Evolutionary conservation across 2,329 filamentous ascomycete species (phyloP).

Genomic region (Xylariales sp.): DNA sequence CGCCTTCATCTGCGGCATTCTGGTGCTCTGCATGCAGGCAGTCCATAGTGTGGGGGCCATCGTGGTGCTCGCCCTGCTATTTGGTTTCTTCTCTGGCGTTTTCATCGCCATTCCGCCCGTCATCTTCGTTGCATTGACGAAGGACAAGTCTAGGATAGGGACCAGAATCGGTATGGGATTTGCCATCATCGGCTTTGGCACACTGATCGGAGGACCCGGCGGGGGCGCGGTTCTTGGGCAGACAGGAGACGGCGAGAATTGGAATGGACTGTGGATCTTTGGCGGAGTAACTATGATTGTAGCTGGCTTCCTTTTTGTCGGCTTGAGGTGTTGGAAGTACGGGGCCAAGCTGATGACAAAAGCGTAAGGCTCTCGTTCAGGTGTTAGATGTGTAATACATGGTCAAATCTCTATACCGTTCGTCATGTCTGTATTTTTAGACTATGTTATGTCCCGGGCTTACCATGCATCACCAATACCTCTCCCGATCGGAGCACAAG

Average conservation of each 20-base stretch:
- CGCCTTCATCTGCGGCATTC: conserved; percentile 25
- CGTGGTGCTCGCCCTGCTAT: conserved; percentile 22
- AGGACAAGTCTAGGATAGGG: conserved; percentile 33
- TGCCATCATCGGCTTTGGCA: conserved; percentile 23
- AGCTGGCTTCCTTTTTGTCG: background rate
- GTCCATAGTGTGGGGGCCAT: conserved; percentile 13
- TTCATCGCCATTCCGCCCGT: conserved; percentile 36
- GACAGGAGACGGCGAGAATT: conserved; percentile 16
- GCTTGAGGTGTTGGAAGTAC: background rate
- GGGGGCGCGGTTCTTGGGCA: conserved; percentile 30
- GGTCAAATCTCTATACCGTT: too few species aligned
- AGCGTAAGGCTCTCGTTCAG: too few species aligned
- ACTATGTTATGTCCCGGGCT: too few species aligned
- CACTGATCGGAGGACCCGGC: conserved; percentile 26
- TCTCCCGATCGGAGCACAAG: too few species aligned
- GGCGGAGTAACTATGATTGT: conserved; percentile 15
- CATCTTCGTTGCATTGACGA: conserved; percentile 31
- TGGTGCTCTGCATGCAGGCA: conserved; percentile 32
- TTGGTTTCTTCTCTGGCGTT: conserved; percentile 35
- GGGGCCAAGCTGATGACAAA: background rate
- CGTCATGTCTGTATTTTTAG: too few species aligned
- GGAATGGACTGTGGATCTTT: conserved; percentile 29
- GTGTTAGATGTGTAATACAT: too few species aligned
- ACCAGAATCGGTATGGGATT: conserved; percentile 33
- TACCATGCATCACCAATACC: too few species aligned